These are phyloP conservation scores for Scutellaria galericulata DNA, from an alignment of 257 asterid genomes.

Conservation along the genomic window DNA sequence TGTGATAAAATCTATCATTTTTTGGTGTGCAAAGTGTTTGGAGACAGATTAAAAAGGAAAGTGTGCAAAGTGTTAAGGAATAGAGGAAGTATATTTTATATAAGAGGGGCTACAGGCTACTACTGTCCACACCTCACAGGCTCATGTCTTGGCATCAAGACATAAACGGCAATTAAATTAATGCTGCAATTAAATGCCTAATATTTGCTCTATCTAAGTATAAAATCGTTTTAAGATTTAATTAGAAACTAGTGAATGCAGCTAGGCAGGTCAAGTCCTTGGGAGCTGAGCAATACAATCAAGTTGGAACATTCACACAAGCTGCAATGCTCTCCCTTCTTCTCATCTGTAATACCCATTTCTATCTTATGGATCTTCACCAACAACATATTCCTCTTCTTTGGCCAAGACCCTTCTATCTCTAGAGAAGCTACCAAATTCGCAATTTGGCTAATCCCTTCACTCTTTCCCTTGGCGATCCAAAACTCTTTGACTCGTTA, in stretches of 20 bases:
- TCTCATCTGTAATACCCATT: conserved; percentile 48
- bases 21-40: too few relatives aligned
- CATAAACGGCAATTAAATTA: too few relatives aligned
- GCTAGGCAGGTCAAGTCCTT: conserved; percentile 64
- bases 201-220: too few relatives aligned
- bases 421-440: conserved; percentile 56
- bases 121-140: too few relatives aligned
- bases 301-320: conserved; percentile 51
- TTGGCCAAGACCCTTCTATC: conserved; percentile 59
- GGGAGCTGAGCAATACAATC: conserved; percentile 54
- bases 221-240: too few relatives aligned
- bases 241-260: conserved; percentile 2
- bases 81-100: too few relatives aligned
- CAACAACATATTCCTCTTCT: conserved; percentile 42
- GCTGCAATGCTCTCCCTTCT: conserved; percentile 46
- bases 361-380: conserved; percentile 48
- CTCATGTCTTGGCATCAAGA: too few relatives aligned
- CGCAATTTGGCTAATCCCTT: conserved; percentile 48
- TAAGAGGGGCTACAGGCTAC: too few relatives aligned
- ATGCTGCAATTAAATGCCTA: too few relatives aligned
- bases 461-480: conserved; percentile 54
- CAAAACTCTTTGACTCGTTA: conserved; percentile 52
- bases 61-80: too few relatives aligned
- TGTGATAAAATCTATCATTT: too few relatives aligned
- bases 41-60: too few relatives aligned